phyloP scores from a whole-genome alignment of 345 rosid species.

The Kandelia obovata region DNA sequence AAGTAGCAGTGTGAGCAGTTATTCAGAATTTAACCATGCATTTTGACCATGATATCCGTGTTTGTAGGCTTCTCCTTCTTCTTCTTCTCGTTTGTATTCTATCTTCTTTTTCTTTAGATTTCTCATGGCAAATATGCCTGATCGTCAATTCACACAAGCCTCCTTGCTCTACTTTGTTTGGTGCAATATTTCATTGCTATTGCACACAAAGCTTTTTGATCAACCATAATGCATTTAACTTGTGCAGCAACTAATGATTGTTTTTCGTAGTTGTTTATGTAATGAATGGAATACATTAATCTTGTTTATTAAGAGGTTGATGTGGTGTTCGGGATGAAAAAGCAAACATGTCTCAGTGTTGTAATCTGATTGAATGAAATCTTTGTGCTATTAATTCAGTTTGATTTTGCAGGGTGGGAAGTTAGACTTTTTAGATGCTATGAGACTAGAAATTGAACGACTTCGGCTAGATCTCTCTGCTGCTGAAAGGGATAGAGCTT shows the following conservation, averaged over 20 bases:
- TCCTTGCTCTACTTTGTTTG: no score
- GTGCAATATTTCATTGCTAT: not conserved
- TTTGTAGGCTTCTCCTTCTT: not conserved
- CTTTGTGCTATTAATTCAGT: not conserved
- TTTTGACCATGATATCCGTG: no score
- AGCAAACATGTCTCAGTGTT: slow-evolving; percentile 2
- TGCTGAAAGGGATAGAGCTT: slow-evolving; percentile 97
- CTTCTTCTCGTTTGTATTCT: not conserved
- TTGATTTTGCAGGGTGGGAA: slow-evolving; percentile 53
- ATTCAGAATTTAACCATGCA: no score
- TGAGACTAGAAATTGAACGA: slow-evolving; percentile 93
- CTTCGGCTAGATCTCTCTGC: slow-evolving; percentile 80
- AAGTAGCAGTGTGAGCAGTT: no score
- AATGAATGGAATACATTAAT: not conserved
- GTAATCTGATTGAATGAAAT: slow-evolving; percentile 12
- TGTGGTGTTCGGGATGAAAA: not conserved
- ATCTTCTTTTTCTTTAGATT: not conserved
- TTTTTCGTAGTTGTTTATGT: not conserved
- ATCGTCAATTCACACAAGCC: not conserved
- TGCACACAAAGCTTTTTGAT: no score
- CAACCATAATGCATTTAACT: no score
- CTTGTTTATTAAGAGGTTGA: not conserved
- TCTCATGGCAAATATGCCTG: not conserved
- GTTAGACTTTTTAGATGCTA: slow-evolving; percentile 63
- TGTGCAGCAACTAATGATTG: not conserved